These are phyloP conservation scores for Urochloa ruziziensis DNA, from an alignment of 176 grass and related monocot genomes.

Conservation along the genomic window DNA sequence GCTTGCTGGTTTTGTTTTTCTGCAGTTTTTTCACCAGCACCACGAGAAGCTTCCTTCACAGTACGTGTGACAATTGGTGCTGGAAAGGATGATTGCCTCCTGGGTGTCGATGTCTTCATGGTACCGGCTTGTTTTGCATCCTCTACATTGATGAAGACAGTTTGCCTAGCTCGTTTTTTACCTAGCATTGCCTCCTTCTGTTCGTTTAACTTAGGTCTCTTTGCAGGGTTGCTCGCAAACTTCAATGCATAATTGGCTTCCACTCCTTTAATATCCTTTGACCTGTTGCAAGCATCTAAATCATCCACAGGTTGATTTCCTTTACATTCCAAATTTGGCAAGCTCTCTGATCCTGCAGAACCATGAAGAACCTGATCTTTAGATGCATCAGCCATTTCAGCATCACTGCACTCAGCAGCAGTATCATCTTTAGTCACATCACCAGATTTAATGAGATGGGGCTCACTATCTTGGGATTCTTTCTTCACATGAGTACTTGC, in stretches of 20 bases:
- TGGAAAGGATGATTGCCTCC: constrained; percentile 82
- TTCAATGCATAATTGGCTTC: constrained; percentile 89
- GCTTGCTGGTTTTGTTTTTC: constrained; percentile 55
- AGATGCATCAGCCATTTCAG: constrained; percentile 47
- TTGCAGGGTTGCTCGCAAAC: constrained; percentile 72
- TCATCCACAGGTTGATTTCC: constrained; percentile 53
- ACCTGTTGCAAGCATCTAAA: constrained; percentile 52
- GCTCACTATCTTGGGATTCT: constrained; percentile 51
- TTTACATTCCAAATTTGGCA: constrained; percentile 48
- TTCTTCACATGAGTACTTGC: constrained; percentile 42
- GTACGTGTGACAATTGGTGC: constrained; percentile 85
- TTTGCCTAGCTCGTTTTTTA: constrained; percentile 88
- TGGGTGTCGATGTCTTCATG: constrained; percentile 85
- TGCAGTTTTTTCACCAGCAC: constrained; percentile 40
- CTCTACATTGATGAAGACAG: constrained; percentile 92
- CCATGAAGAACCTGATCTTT: constrained; percentile 45
- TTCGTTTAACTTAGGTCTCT: constrained; percentile 82
- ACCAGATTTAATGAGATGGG: constrained; percentile 31
- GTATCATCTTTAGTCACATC: constrained; percentile 36
- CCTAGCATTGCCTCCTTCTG: constrained; percentile 95
- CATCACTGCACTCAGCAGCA: constrained; percentile 42
- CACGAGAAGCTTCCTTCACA: constrained; percentile 70
- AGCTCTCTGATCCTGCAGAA: constrained; percentile 27
- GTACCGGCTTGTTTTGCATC: constrained; percentile 91
- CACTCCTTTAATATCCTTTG: constrained; percentile 84